These are phyloP conservation scores for Botryotinia globosa DNA, from an alignment of 2,329 filamentous ascomycete species.

Conservation along the genomic window DNA sequence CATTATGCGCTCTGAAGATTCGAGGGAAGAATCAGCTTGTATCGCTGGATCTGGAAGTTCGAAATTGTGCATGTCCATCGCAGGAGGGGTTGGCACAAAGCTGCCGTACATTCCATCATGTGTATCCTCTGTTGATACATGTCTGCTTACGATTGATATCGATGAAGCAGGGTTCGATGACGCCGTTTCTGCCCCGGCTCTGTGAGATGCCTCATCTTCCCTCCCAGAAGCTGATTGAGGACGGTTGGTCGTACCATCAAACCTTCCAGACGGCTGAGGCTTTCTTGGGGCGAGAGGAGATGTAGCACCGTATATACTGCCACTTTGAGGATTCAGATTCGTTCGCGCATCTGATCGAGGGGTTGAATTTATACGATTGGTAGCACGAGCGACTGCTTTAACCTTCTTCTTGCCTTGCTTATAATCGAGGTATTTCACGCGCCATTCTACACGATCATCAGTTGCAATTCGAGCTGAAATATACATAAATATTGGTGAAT, in stretches of 20 bases:
- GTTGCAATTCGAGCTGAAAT: neutral
- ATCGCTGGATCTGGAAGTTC: conserved; percentile 60
- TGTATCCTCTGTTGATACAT: neutral
- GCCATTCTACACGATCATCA: conserved; percentile 65
- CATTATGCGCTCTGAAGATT: conserved; percentile 1
- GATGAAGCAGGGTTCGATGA: neutral
- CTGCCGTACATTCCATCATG: conserved; percentile 52
- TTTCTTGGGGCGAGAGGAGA: conserved; percentile 23
- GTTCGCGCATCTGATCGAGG: conserved; percentile 39
- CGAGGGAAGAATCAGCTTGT: conserved; percentile 17
- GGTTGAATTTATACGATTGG: conserved; percentile 58
- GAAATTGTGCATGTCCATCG: conserved; percentile 42
- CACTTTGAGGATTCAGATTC: conserved; percentile 21
- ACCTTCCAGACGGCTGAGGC: neutral
- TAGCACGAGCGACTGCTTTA: conserved; percentile 74
- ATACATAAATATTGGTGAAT: neutral
- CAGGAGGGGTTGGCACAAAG: conserved; percentile 55
- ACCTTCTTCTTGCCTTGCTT: conserved; percentile 93
- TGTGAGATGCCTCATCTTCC: neutral
- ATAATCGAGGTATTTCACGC: conserved; percentile 90
- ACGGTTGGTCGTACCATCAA: neutral
- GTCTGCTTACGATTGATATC: neutral
- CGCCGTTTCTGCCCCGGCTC: neutral
- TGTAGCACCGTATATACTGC: conserved; percentile 32
- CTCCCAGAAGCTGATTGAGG: conserved; percentile 21